Conservation (phyloP, 768 basidiomycete species). For the Leccinum longicurvipes region DNA sequence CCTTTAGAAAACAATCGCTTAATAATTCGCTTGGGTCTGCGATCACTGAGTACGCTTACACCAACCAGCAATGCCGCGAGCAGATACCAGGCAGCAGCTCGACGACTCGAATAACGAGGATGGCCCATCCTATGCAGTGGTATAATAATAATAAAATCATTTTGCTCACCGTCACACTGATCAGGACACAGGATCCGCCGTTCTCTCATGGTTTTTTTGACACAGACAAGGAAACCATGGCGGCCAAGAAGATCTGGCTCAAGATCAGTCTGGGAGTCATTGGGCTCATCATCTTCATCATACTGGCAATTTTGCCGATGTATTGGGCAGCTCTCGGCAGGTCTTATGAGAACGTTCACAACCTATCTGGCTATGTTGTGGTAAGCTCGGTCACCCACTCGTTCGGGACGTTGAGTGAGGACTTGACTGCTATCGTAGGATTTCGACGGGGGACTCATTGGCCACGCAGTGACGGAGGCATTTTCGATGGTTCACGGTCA, state of each 20-base stretch:
- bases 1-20: constrained; percentile 9
- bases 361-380: constrained; percentile 55
- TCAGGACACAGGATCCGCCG: constrained; percentile 17
- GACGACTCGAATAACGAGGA: constrained; percentile 2
- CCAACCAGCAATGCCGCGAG: constrained; percentile 1
- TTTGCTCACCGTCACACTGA: constrained; percentile 5
- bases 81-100: background rate
- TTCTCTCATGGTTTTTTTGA: constrained; percentile 32
- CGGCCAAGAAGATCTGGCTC: constrained; percentile 39
- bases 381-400: constrained; percentile 31
- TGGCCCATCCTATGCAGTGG: constrained; percentile 4
- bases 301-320: constrained; percentile 51
- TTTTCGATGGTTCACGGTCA: constrained; percentile 30
- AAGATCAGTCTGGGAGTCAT: constrained; percentile 37
- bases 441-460: constrained; percentile 56
- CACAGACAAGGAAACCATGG: constrained; percentile 24
- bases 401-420: background rate
- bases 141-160: constrained; percentile 6
- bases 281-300: constrained; percentile 38
- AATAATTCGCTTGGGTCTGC: constrained; percentile 14
- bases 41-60: background rate
- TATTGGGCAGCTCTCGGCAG: constrained; percentile 60
- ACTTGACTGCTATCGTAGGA: constrained; percentile 37
- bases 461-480: constrained; percentile 41
- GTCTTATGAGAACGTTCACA: constrained; percentile 33